Conservation (phyloP, 2,329 filamentous ascomycete species). For the Fusarium veterinarium region DNA sequence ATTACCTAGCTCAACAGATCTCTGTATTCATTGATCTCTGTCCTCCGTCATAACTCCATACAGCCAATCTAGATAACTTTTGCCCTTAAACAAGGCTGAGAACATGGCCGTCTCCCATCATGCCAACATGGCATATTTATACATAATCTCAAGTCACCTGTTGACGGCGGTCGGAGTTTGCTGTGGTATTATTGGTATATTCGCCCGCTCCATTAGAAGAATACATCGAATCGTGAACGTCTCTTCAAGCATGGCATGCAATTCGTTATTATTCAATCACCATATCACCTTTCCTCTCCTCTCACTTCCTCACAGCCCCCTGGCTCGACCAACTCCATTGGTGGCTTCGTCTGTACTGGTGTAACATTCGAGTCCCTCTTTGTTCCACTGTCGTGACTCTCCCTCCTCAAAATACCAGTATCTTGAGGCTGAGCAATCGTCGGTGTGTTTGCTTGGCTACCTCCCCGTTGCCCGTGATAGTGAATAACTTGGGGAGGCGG, state of each 20-base stretch:
- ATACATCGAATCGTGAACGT: conserved; percentile 44
- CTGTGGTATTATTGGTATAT: conserved; percentile 45
- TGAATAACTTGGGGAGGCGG: conserved; percentile 74
- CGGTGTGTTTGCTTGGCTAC: conserved; percentile 74
- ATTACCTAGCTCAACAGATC: neutral
- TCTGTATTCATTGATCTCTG: neutral
- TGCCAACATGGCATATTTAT: neutral
- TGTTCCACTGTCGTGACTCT: conserved; percentile 60
- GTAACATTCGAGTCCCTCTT: conserved; percentile 53
- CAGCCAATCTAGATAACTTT: neutral
- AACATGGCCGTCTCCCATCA: neutral
- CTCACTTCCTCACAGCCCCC: conserved; percentile 26
- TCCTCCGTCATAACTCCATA: neutral
- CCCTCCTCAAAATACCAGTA: conserved; percentile 57
- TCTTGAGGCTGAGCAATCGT: conserved; percentile 66
- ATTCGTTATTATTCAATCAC: conserved; percentile 33
- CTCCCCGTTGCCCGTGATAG: conserved; percentile 75
- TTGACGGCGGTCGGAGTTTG: conserved; percentile 16
- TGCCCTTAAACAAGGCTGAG: neutral
- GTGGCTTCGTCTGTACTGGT: conserved; percentile 52
- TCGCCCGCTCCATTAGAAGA: conserved; percentile 33
- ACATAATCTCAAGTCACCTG: conserved; percentile 9
- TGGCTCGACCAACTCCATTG: conserved; percentile 32
- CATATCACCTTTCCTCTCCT: conserved; percentile 45
- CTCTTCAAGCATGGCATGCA: conserved; percentile 43